These are phyloP conservation scores for Chaetomium olivaceum DNA, from an alignment of 2,329 filamentous ascomycete species.

Conservation along the genomic window DNA sequence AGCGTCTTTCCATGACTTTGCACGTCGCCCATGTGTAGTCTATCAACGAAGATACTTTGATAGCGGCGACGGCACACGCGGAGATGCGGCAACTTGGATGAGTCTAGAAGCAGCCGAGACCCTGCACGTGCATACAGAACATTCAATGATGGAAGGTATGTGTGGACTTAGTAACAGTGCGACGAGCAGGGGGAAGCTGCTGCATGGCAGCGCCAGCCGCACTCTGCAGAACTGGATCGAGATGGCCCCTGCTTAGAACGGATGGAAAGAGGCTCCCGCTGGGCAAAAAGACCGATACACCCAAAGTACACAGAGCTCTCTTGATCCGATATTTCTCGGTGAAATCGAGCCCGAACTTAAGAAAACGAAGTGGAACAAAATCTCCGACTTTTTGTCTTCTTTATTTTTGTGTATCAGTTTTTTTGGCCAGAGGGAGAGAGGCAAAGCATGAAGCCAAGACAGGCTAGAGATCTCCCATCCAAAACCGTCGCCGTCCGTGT, in stretches of 20 bases:
- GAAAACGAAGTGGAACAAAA: no score
- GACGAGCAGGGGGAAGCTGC: neutral
- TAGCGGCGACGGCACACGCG: neutral
- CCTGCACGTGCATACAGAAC: neutral
- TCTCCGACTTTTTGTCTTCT: no score
- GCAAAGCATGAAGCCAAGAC: conserved; percentile 14
- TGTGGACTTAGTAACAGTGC: neutral
- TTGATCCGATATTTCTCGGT: no score
- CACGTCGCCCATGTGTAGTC: neutral
- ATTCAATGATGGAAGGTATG: neutral
- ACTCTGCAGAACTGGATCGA: conserved; percentile 12
- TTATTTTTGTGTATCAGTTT: no score
- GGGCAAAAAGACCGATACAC: no score
- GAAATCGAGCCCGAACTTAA: no score
- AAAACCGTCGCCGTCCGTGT: neutral
- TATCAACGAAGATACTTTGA: neutral
- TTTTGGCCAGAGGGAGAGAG: no score
- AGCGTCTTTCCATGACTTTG: neutral
- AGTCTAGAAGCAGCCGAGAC: neutral
- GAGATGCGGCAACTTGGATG: neutral
- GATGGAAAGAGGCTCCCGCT: conserved; percentile 1
- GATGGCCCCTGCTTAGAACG: neutral
- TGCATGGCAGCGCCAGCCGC: neutral
- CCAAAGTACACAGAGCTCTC: no score
- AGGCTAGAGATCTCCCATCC: conserved; percentile 5